Percentiles rank a stretch among this genome's conserved stretches.
These are phyloP conservation scores for Thelephora aurantiotincta DNA, from an alignment of 768 basidiomycete species.

Conservation along the genomic window DNA sequence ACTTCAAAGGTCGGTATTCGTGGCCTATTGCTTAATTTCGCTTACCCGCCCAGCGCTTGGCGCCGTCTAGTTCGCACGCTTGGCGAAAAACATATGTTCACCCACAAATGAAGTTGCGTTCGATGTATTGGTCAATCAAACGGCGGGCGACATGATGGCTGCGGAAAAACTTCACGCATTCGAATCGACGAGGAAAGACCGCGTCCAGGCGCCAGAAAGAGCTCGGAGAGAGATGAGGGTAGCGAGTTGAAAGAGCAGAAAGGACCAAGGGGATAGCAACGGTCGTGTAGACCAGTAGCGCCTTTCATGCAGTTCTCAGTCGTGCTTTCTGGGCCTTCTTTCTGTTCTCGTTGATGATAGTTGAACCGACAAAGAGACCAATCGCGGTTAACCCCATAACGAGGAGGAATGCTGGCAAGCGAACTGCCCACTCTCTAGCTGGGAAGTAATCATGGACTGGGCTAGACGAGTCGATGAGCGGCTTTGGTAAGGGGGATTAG, in stretches of 20 bases:
- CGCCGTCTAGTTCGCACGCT: conserved; percentile 34
- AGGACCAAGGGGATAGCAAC: background rate
- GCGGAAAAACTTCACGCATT: conserved; percentile 53
- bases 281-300: conserved; percentile 3
- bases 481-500: conserved; percentile 25
- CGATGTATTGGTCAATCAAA: conserved; percentile 38
- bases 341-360: conserved; percentile 59
- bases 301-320: conserved; percentile 39
- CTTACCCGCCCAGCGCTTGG: conserved; percentile 2
- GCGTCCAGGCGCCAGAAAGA: background rate
- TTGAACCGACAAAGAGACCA: conserved; percentile 65
- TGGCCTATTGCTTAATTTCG: background rate
- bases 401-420: conserved; percentile 73
- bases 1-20: conserved; percentile 30
- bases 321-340: conserved; percentile 53
- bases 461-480: conserved; percentile 68
- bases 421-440: conserved; percentile 82
- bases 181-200: conserved; percentile 20
- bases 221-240: conserved; percentile 2
- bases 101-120: conserved; percentile 30
- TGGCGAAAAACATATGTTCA: conserved; percentile 36
- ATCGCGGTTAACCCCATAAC: conserved; percentile 71
- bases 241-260: background rate
- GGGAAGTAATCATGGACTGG: conserved; percentile 74
- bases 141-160: conserved; percentile 48